Evolutionary conservation across 129 eudicot genomes (phyloP), one percentile per base, ranked within the genome.

Genomic region (Centaurea solstitialis): DNA sequence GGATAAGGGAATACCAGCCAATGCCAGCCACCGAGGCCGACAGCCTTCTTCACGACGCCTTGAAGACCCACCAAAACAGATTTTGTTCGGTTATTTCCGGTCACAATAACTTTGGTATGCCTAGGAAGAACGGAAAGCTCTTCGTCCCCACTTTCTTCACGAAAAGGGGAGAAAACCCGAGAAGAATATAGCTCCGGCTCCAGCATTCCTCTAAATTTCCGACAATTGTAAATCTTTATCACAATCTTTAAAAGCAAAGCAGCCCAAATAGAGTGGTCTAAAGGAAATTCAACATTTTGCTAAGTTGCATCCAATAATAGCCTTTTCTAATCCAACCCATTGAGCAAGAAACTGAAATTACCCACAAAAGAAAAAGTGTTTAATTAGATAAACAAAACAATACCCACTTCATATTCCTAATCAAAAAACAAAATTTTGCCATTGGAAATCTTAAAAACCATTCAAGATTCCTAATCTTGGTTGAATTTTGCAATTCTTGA

Each of bases 11-110:
- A 28, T 94, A 94, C 98, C 99, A 94, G 97, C 99, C 99, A 94
- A 87, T 94, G 99, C 99, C 99, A 94, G 68, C 99, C 99, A 83
- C 98, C 98, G 79, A 94, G 97, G 69, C 98, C 98, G 89, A 94
- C 98, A 84, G 98, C 98, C 88, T 94, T 94, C 97, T 94, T 94
- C 69, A 94, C 98, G 69, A 94, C 97, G 41, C 98, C 98, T 91
- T 94, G 98, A 80, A 94, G 85, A 65, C 98, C 98, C 85, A 94
- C 98, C 89, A 94, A 87, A 81, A 94, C 98, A 40, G 97, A 92
- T 87, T 94, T 94, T 77, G 98, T 94, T 85, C 98, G 82, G 83
- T 94, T 94, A 75, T 94, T 94, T 37, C 98, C 98, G 0, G 98
- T 94, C 74, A 94, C 98, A 85, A 94, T 84, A 40, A 94, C 98